A percentile compares a stretch with the other conserved stretches of the same genome.
Conservation (phyloP, 192 early-diverging fungal genomes). For the Coemansia sp. region DNA sequence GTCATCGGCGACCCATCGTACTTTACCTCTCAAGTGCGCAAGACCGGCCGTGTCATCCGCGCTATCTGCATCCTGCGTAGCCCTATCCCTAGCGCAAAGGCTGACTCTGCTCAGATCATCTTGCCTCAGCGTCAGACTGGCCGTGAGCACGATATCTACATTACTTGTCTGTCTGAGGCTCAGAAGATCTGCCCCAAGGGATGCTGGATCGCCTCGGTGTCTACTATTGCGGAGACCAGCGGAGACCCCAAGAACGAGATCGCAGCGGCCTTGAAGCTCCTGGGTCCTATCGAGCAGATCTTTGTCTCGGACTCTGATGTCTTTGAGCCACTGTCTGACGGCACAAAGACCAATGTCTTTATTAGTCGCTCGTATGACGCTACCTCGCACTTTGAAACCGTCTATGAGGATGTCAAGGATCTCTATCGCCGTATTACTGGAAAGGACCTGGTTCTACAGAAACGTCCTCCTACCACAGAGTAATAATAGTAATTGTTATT, state of each 20-base stretch:
- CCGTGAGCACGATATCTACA: slow-evolving; percentile 94
- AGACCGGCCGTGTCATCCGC: slow-evolving; percentile 85
- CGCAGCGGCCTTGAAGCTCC: slow-evolving; percentile 79
- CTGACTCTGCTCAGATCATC: slow-evolving; percentile 92
- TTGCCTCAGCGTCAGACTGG: slow-evolving; percentile 97
- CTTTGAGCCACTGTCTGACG: slow-evolving; percentile 85
- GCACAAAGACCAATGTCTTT: slow-evolving; percentile 79
- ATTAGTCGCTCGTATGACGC: slow-evolving; percentile 97
- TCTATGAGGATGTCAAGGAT: slow-evolving; percentile 93
- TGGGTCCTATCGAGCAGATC: slow-evolving; percentile 90
- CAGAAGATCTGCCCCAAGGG: slow-evolving; percentile 93
- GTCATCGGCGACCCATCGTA: slow-evolving; percentile 99
- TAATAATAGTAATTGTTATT: no score
- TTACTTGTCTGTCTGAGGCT: slow-evolving; percentile 82
- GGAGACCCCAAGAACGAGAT: slow-evolving; percentile 88
- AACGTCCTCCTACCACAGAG: slow-evolving; percentile 42
- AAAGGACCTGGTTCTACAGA: slow-evolving; percentile 73
- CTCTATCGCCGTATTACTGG: slow-evolving; percentile 84
- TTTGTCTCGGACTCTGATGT: slow-evolving; percentile 85
- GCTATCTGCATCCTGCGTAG: slow-evolving; percentile 93
- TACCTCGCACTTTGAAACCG: slow-evolving; percentile 98
- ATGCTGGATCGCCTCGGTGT: slow-evolving; percentile 93
- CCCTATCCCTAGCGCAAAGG: slow-evolving; percentile 86
- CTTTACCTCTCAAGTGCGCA: slow-evolving; percentile 77
- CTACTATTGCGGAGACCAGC: slow-evolving; percentile 90